Conservation (phyloP, 257 asterid genomes). For the Solanum rostratum region DNA sequence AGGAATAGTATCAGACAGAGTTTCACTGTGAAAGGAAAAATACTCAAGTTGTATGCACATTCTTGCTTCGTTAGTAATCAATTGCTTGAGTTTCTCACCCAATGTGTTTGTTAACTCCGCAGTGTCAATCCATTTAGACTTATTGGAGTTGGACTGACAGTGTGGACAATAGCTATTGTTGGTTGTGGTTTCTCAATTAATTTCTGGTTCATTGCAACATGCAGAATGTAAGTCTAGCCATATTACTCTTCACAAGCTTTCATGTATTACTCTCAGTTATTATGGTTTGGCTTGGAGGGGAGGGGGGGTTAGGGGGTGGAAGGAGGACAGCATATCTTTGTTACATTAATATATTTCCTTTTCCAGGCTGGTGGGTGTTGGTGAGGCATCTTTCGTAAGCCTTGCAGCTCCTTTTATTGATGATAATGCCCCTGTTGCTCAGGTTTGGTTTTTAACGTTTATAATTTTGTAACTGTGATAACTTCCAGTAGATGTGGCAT, state of each 20-base stretch:
- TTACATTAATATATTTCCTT: not conserved
- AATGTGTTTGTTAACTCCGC: constrained; percentile 25
- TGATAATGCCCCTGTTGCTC: constrained; percentile 67
- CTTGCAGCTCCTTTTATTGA: constrained; percentile 90
- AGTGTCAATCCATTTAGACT: constrained; percentile 95
- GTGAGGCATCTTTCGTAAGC: constrained; percentile 83
- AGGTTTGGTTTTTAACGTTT: constrained; percentile 25
- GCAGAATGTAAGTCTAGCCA: constrained; percentile 70
- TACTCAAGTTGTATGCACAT: not conserved
- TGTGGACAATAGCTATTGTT: constrained; percentile 79
- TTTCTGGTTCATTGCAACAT: constrained; percentile 70
- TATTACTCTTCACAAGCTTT: not conserved
- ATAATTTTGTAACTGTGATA: not conserved
- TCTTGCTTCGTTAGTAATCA: not conserved
- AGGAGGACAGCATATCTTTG: not conserved
- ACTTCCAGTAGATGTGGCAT: not conserved
- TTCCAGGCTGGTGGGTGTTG: constrained; percentile 78
- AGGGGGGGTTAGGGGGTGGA: not conserved
- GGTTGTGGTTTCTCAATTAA: constrained; percentile 79
- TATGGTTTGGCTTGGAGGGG: not conserved
- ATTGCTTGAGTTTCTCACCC: not conserved
- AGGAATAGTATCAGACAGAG: not conserved
- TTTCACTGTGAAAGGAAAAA: not conserved
- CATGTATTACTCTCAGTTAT: not conserved
- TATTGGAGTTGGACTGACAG: constrained; percentile 87